phyloP scores from a whole-genome alignment of 306 rosid genomes.

The Ammopiptanthus mongolicus region DNA sequence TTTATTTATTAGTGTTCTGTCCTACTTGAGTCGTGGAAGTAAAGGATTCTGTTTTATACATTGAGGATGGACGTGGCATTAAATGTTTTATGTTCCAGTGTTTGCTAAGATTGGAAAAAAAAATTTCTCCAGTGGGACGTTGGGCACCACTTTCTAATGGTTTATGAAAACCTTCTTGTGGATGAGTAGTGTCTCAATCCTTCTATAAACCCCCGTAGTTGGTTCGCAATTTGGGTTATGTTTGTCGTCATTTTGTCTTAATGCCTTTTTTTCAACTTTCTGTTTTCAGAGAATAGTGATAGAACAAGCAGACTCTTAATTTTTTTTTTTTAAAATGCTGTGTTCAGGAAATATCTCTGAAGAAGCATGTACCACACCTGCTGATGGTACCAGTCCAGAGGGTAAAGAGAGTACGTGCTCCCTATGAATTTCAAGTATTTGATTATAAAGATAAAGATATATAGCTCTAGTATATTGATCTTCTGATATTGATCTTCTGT shows the following conservation, averaged over 20 bases:
- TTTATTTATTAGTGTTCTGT: conserved; percentile 14
- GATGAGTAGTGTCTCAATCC: not conserved
- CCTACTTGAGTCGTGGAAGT: not conserved
- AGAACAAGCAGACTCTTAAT: not conserved
- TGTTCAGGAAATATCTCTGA: conserved; percentile 33
- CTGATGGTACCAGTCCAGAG: conserved; percentile 31
- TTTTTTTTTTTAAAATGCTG: conserved; percentile 3
- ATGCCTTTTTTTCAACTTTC: not conserved
- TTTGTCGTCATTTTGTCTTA: not conserved
- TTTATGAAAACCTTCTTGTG: not conserved
- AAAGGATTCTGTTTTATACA: not conserved
- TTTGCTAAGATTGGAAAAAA: not conserved
- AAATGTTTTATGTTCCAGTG: not conserved
- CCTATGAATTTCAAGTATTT: conserved; percentile 6
- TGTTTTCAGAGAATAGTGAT: not conserved
- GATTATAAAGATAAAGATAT: not conserved
- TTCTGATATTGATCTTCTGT: not conserved
- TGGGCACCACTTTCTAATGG: not conserved
- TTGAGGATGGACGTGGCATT: not conserved
- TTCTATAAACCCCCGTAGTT: not conserved
- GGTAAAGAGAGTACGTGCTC: conserved; percentile 42
- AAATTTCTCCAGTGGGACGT: not conserved
- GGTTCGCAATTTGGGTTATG: not conserved
- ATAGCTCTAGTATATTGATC: conserved; percentile 1
- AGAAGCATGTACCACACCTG: conserved; percentile 24